Conservation (phyloP, 345 rosid species). For the Heritiera littoralis region DNA sequence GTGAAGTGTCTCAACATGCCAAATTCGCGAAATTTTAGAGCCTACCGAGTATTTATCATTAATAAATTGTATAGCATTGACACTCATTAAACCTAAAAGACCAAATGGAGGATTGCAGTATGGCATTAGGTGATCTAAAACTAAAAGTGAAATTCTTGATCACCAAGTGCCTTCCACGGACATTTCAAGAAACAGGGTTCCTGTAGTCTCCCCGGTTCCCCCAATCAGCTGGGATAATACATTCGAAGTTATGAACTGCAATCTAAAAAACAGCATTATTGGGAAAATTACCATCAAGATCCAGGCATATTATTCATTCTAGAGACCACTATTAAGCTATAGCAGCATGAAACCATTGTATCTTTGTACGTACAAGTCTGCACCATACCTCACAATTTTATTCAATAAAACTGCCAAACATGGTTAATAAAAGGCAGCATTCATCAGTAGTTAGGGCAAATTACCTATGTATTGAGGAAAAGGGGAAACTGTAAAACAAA, state of each 20-base stretch:
- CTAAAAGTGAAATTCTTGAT: not conserved
- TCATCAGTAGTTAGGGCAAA: not conserved
- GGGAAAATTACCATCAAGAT: not conserved
- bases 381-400: not conserved
- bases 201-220: not conserved
- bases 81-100: not conserved
- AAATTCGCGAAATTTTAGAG: not conserved
- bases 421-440: not conserved
- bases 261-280: not conserved
- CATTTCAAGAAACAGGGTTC: not conserved
- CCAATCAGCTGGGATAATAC: not conserved
- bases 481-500: not conserved
- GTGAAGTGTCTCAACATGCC: not conserved
- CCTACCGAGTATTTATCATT: not conserved
- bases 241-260: not conserved
- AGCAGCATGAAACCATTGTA: not conserved
- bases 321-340: not conserved
- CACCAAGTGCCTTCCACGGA: not conserved
- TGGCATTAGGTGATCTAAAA: not conserved
- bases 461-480: not conserved
- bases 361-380: not conserved
- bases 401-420: not conserved
- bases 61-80: not conserved
- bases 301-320: not conserved
- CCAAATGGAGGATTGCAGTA: not conserved